Conservation (phyloP, 495 filamentous ascomycete genomes). For the Trypethelium eluteriae region DNA sequence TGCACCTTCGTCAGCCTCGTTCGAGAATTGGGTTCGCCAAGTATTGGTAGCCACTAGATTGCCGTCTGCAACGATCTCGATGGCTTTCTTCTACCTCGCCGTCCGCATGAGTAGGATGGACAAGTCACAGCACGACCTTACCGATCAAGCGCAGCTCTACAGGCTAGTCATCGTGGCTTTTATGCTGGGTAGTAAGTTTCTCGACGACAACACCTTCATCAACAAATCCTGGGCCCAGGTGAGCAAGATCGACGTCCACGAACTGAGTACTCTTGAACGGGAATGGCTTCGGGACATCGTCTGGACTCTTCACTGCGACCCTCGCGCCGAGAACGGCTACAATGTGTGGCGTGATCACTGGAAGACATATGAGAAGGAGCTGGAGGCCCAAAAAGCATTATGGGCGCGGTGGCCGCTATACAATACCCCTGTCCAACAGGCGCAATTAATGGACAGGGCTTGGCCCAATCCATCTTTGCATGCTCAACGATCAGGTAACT, state of each 20-base stretch:
- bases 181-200: slow-evolving; percentile 91
- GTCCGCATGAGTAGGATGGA: slow-evolving; percentile 71
- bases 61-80: slow-evolving; percentile 87
- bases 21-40: slow-evolving; percentile 90
- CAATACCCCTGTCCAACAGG: too few relatives aligned
- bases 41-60: slow-evolving; percentile 91
- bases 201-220: slow-evolving; percentile 98
- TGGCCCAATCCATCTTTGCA: slow-evolving; percentile 18
- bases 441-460: slow-evolving; percentile 27
- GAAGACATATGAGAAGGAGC: slow-evolving; percentile 55
- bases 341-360: slow-evolving; percentile 75
- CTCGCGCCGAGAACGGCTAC: slow-evolving; percentile 74
- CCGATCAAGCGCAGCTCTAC: slow-evolving; percentile 69
- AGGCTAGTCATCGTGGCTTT: slow-evolving; percentile 84
- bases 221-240: slow-evolving; percentile 99
- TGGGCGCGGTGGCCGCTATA: too few relatives aligned
- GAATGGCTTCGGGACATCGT: slow-evolving; percentile 83
- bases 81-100: slow-evolving; percentile 85
- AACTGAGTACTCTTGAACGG: slow-evolving; percentile 83
- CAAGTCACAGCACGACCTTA: slow-evolving; percentile 45
- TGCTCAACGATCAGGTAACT: slow-evolving; percentile 25
- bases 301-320: slow-evolving; percentile 84
- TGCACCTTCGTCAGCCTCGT: slow-evolving; percentile 61
- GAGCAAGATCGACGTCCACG: slow-evolving; percentile 78
- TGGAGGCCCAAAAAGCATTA: slow-evolving; percentile 14